Conservation (phyloP, 345 rosid genomes). For the Murraya koenigii region DNA sequence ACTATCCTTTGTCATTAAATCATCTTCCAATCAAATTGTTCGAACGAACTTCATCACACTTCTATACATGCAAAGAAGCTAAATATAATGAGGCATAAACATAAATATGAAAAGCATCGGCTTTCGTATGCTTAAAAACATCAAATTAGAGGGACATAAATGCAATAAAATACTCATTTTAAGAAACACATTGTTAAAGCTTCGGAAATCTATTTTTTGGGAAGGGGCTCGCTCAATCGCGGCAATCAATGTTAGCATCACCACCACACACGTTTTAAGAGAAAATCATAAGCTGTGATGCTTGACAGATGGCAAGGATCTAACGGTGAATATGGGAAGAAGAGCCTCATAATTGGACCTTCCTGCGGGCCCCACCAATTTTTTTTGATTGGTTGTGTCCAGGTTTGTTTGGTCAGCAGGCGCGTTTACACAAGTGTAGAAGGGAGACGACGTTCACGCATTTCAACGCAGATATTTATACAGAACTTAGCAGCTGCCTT, state of each 20-base stretch:
- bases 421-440: not conserved
- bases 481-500: too few relatives aligned
- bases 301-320: constrained; percentile 8
- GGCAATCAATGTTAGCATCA: not conserved
- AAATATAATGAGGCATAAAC: not conserved
- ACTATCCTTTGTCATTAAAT: not conserved
- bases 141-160: not conserved
- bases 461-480: not conserved
- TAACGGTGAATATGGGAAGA: constrained; percentile 7
- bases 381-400: not conserved
- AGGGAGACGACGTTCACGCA: not conserved
- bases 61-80: not conserved
- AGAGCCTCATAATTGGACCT: constrained; percentile 3
- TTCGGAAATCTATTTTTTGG: not conserved
- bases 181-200: not conserved
- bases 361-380: not conserved
- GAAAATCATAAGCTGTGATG: not conserved
- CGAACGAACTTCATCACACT: not conserved
- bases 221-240: not conserved
- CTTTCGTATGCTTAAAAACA: not conserved
- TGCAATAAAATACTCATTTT: not conserved
- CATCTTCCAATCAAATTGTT: not conserved
- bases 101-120: not conserved
- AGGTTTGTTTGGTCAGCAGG: not conserved
- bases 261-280: not conserved